Evolutionary conservation across 768 basidiomycete species (phyloP), one percentile per base, ranked within the genome.

Genomic region (Holtermanniella nyarrowii): DNA sequence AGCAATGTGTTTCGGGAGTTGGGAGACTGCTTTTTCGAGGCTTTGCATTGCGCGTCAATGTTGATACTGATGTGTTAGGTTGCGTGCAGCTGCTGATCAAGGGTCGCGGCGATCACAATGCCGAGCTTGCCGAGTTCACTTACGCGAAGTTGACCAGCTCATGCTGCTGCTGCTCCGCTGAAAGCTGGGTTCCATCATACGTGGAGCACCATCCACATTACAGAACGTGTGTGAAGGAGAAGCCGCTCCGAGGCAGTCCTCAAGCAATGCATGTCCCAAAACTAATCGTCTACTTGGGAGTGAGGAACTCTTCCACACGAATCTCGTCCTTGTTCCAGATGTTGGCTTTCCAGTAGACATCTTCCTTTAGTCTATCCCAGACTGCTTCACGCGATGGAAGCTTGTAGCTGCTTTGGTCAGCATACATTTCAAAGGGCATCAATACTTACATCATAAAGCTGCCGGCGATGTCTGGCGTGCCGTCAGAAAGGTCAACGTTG

Each of bases 281-380:
- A n/a, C n/a, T n/a, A n/a, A n/a, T n/a, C n/a, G n/a, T 42, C 45
- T n/a, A n/a, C n/a, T n/a, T n/a, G n/a, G n/a, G n/a, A n/a, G n/a
- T n/a, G n/a, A n/a, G 16, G 31, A 70, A 61, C 59, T 70, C 62
- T 5, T 59, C 59, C 11, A 70, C 56, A 16, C 51, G 46, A 39
- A 60, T 56, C n/a, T 59, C 56, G 21, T 67, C 66, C 47, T 61
- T 61, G 47, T 70, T 65, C 69, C 69, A 70, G 5, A 70, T 56
- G 2, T 58, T 60, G n/a, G 55, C 61, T 5, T 50, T 63, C 63
- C 63, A 70, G 44, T 66, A 70, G 16, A 62, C 55, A 44, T 70
- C 69, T 12, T 46, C 49, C 51, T 65, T 63, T 24, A 70, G 21
- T 18, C 69, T 44, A 5, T 54, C 51, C 59, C 59, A 59, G 13